These are phyloP conservation scores for Omphalotus olearius DNA, from an alignment of 1,284 basidiomycete species.

Conservation along the genomic window DNA sequence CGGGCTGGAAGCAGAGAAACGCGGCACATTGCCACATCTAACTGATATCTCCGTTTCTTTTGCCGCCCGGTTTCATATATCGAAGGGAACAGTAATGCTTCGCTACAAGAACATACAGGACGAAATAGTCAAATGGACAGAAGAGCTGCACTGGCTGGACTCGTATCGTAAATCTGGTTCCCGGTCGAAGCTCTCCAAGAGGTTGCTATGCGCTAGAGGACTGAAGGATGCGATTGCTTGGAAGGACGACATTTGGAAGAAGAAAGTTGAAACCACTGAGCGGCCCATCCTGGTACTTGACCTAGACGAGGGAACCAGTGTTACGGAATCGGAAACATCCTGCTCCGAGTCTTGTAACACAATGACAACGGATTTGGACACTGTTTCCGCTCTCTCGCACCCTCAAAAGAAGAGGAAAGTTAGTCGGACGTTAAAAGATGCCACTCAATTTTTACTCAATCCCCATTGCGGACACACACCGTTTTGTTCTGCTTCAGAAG, in stretches of 20 bases:
- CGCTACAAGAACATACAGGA: conserved; percentile 65
- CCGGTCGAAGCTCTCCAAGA: conserved; percentile 54
- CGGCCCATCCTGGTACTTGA: conserved; percentile 37
- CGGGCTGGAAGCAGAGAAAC: conserved; percentile 61
- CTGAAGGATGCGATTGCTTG: conserved; percentile 66
- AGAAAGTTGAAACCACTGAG: conserved; percentile 29
- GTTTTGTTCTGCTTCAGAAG: conserved; percentile 20
- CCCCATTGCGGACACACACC: conserved; percentile 35
- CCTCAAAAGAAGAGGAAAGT: conserved; percentile 39
- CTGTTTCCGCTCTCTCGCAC: conserved; percentile 15
- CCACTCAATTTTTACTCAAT: conserved; percentile 51
- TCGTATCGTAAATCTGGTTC: conserved; percentile 40
- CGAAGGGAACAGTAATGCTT: conserved; percentile 53
- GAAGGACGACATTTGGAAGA: conserved; percentile 53
- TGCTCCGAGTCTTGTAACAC: conserved; percentile 9
- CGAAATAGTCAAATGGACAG: conserved; percentile 53
- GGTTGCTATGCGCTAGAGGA: conserved; percentile 56
- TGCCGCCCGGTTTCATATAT: conserved; percentile 43
- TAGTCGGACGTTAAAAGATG: conserved; percentile 37
- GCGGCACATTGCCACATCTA: conserved; percentile 49
- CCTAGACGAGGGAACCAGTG: conserved; percentile 21
- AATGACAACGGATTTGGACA: neutral
- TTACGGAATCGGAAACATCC: conserved; percentile 8
- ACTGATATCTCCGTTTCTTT: conserved; percentile 52
- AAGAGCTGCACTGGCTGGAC: conserved; percentile 65